Evolutionary conservation across 192 early-diverging fungal species (phyloP), one percentile per base, ranked within the genome.

Genomic region (Podochytrium sp.): DNA sequence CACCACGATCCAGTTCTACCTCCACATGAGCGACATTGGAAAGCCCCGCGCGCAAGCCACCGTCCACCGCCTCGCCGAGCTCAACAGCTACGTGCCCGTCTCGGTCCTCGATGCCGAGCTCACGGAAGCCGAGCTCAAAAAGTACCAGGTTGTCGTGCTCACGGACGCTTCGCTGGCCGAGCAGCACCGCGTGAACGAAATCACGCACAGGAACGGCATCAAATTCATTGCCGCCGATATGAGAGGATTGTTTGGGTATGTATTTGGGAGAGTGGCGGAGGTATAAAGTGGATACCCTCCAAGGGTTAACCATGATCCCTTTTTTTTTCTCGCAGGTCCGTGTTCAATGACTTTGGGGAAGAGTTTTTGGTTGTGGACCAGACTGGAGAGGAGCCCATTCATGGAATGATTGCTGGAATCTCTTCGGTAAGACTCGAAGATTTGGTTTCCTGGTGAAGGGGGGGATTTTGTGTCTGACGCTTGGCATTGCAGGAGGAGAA

Each of bases 11-110:
- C 51, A 98, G 94, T 99, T 97, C 80, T 99, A 94, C 86, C 79
- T 99, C 27, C 85, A 79, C 50, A 76, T 84, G 34, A 89, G 85
- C 4, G 96, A 99, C 75, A 75, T 98, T 68, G 96, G 96, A 63
- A 89, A 95, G 78, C 89, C 91, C 35, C 90, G 95, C 60, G 98
- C 90, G 30, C 70, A 81, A 39, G 92, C 90, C 23, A 83, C 92
- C 38, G 85, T 85, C 12, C 89, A 92, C 47, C 90, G 90, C 47
- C 86, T 99, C 35, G 93, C 93, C 30, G 98, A 99, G 83, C 86
- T 99, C 49, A 99, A 99, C 84, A 87, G 89, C 75, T 99, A 99
- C 81, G 96, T 98, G 12, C 98, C 98, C 6, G 94, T 98, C 3
- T 85, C 89, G 56, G 90, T 96, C 33, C 34, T 71, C 23, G 64